Base-by-base conservation (phyloP, 805 yeast genomes). In the Helenozyma baotianmanensis region DNA sequence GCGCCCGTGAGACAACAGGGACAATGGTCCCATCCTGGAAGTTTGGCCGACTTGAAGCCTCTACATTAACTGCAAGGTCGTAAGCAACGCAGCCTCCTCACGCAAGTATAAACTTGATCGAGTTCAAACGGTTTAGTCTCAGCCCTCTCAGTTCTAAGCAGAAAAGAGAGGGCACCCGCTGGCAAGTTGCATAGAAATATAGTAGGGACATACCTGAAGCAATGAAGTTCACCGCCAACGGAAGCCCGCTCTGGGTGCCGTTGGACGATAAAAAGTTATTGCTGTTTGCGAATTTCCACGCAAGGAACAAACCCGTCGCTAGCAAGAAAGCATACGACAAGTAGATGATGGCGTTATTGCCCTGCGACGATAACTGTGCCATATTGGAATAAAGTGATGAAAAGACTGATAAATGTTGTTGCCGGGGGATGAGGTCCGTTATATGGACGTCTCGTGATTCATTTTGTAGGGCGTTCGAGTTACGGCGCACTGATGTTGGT, bases 71-170 rank as follows among this genome's bases (percentile, higher is more conserved):
- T n/a, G n/a, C n/a, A n/a, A n/a, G n/a, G n/a, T 30, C 24, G 19
- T 25, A 18, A 11, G 38, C 46, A 43, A 43, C 40, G 16, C 21
- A 53, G 56, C 60, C 51, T 80, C 78, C 87, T 80, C 86, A 78
- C 86, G 86, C 87, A 80, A 80, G 87, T 60, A 66, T 69, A 73
- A 77, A 58, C 86, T 79, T 80, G 86, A 61, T 80, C 86, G 86
- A 80, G 86, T 80, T 68, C 67, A 45, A 62, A 73, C 85, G 85
- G 87, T 79, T 58, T 74, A 43, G 56, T 79, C 84, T 79, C 84
- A 80, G 84, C 81, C 65, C 36, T 28, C 16, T 27, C 37, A 35
- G 35, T 53, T 54, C 55, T 30, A 10, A 12, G 33, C 17, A 40
- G 56, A 51, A 45, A 42, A 42, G 40, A 48, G 33, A 37, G 40